Percentiles rank a stretch among this genome's conserved stretches.
These are phyloP conservation scores for Talaromyces sp. DNA, from an alignment of 2,329 filamentous ascomycete genomes.

Conservation along the genomic window DNA sequence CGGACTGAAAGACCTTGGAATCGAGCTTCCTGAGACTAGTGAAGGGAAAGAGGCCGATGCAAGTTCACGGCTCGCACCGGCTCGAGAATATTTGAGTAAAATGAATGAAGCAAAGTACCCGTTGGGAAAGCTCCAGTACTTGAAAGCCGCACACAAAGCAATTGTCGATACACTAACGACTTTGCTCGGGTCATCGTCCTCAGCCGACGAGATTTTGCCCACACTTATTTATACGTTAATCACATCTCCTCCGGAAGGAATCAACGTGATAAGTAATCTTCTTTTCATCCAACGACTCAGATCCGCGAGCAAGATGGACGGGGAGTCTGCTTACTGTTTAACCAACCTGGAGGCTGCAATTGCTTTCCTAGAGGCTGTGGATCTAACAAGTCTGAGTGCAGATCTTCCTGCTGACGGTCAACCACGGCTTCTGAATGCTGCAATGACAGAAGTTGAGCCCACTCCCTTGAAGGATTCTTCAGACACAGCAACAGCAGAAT, in stretches of 20 bases:
- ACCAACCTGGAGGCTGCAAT: slow-evolving; percentile 95
- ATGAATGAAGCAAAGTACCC: slow-evolving; percentile 89
- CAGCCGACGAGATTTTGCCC: slow-evolving; percentile 93
- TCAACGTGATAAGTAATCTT: slow-evolving; percentile 90
- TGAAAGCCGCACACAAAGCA: slow-evolving; percentile 84
- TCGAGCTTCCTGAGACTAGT: slow-evolving; percentile 62
- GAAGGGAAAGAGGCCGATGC: slow-evolving; percentile 62
- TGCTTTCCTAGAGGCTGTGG: slow-evolving; percentile 90
- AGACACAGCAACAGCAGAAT: slow-evolving; percentile 23
- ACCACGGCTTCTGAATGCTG: slow-evolving; percentile 45
- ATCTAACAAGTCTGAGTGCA: slow-evolving; percentile 77
- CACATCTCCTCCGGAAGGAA: slow-evolving; percentile 75
- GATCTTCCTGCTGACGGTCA: slow-evolving; percentile 70
- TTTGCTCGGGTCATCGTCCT: slow-evolving; percentile 66
- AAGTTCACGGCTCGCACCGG: slow-evolving; percentile 63
- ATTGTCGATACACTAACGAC: slow-evolving; percentile 81
- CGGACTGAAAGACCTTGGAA: slow-evolving; percentile 73
- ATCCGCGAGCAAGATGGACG: slow-evolving; percentile 77
- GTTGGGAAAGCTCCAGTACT: slow-evolving; percentile 79
- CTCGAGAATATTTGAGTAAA: slow-evolving; percentile 62
- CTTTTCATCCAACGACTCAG: slow-evolving; percentile 91
- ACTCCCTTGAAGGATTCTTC: slow-evolving; percentile 18
- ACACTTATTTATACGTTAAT: slow-evolving; percentile 96
- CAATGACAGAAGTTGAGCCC: slow-evolving; percentile 22
- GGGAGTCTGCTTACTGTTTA: slow-evolving; percentile 91